phyloP scores from a whole-genome alignment of 1,284 basidiomycete species.

The Schizophyllum amplum region DNA sequence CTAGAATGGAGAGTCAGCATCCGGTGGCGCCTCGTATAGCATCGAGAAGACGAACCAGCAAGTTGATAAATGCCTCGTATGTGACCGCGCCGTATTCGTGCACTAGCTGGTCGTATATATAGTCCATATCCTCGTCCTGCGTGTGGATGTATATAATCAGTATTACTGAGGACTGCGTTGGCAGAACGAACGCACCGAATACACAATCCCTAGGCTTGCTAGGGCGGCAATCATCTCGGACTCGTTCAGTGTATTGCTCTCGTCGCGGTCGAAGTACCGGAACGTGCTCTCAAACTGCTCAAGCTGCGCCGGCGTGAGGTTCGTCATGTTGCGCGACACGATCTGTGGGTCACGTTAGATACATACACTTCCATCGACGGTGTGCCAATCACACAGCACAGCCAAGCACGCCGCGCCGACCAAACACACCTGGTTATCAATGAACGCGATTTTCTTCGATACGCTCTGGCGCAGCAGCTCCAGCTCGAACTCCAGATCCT shows the following conservation, averaged over 20 bases:
- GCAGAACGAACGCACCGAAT: slow-evolving; percentile 48
- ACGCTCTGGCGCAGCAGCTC: slow-evolving; percentile 78
- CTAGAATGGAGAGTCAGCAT: slow-evolving; percentile 29
- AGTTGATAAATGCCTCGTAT: slow-evolving; percentile 92
- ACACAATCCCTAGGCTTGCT: slow-evolving; percentile 91
- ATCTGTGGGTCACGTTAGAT: slow-evolving; percentile 42
- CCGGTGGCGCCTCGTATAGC: neutral
- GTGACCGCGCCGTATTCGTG: slow-evolving; percentile 83
- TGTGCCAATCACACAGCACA: too few relatives aligned
- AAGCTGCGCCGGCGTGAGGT: slow-evolving; percentile 90
- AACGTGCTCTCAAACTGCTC: slow-evolving; percentile 98
- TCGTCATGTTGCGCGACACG: slow-evolving; percentile 86
- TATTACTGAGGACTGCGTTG: neutral
- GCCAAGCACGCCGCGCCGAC: too few relatives aligned
- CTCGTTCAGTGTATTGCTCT: slow-evolving; percentile 79
- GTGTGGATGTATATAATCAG: neutral
- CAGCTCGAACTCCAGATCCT: slow-evolving; percentile 89
- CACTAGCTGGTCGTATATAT: slow-evolving; percentile 80
- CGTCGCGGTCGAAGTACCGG: slow-evolving; percentile 94
- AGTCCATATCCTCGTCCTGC: slow-evolving; percentile 81
- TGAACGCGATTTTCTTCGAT: slow-evolving; percentile 87
- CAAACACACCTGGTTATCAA: slow-evolving; percentile 82
- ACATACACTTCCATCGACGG: neutral
- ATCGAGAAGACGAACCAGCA: slow-evolving; percentile 49
- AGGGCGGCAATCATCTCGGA: slow-evolving; percentile 90